Evolutionary conservation across 2,329 filamentous ascomycete genomes (phyloP), one percentile per base, ranked within the genome.

Genomic region (Hortaea werneckii): DNA sequence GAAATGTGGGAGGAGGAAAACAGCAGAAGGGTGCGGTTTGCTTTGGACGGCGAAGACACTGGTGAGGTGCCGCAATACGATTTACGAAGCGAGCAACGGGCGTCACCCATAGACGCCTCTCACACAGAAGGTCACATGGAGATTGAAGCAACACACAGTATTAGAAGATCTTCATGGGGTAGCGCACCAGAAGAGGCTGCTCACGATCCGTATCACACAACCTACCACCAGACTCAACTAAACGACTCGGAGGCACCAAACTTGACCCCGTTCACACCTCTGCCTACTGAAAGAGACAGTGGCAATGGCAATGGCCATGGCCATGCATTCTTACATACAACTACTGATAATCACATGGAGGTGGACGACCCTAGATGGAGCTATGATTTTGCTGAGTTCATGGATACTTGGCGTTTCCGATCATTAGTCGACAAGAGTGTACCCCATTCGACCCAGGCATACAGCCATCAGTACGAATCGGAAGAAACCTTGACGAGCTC

Each of bases 311-410:
- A 35, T n/a, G 8, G 9, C 8, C 20, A 20, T 20, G 20, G 20
- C 20, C 20, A 20, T 20, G 32, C 32, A 9, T 9, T 12, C 32
- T 12, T 35, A 10, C 10, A 12, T 8, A n/a, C 8, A 35, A 26
- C 26, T 6, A 54, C 54, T 37, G 54, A 59, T 28, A 57, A 60
- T 27, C 44, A 44, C 8, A 48, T 61, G 11, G 42, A 54, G 6
- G 58, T 61, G 2, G 53, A 61, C 38, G 55, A 61, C 45, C 54
- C 50, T 10, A 42, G 50, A n/a, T 50, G 54, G 6, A 53, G 48
- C 29, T 61, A 61, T 42, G 59, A 63, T 43, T 50, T 63, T 40
- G 46, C 47, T 5, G 56, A 60, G 4, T 63, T 63, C 37, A 48
- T 63, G 50, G 54, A 61, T 29, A 44, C 40, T 28, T 63, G 60